phyloP scores from a whole-genome alignment of 2,329 filamentous ascomycete genomes.

The Fonsecaea erecta region DNA sequence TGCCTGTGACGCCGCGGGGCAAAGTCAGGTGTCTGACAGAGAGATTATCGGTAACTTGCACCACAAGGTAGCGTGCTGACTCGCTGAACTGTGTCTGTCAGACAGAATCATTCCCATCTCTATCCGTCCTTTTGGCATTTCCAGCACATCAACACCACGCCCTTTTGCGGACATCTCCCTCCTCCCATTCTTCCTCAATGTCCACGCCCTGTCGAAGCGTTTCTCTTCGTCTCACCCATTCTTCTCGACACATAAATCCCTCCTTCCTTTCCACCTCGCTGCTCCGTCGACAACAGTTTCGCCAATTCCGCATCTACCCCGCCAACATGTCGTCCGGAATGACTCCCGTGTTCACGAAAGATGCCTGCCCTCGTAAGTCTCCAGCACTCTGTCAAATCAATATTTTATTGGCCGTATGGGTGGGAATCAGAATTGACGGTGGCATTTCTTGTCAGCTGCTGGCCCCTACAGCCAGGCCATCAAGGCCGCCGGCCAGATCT shows the following conservation, averaged over 20 bases:
- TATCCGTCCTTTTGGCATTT: neutral
- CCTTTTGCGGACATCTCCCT: neutral
- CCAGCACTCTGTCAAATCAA: neutral
- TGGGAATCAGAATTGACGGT: conserved; percentile 9
- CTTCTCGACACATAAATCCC: neutral
- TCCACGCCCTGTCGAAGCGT: neutral
- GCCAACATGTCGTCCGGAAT: conserved; percentile 36
- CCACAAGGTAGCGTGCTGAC: neutral
- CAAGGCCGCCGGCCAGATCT: conserved; percentile 69
- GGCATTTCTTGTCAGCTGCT: conserved; percentile 25
- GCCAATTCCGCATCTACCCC: conserved; percentile 18
- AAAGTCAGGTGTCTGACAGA: neutral
- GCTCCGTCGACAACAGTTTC: neutral
- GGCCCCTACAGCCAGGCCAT: conserved; percentile 61
- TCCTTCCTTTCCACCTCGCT: neutral
- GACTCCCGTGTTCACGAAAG: conserved; percentile 47
- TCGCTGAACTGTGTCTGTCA: neutral
- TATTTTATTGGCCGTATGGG: too few species aligned
- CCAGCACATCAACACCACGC: neutral
- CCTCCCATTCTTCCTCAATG: neutral
- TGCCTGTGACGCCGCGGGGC: neutral
- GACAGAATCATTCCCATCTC: neutral
- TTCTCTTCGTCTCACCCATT: neutral
- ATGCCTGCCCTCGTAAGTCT: conserved; percentile 54
- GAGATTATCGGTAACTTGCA: neutral